Conservation (phyloP, 2,329 filamentous ascomycete species). For the Thermoascus crustaceus region DNA sequence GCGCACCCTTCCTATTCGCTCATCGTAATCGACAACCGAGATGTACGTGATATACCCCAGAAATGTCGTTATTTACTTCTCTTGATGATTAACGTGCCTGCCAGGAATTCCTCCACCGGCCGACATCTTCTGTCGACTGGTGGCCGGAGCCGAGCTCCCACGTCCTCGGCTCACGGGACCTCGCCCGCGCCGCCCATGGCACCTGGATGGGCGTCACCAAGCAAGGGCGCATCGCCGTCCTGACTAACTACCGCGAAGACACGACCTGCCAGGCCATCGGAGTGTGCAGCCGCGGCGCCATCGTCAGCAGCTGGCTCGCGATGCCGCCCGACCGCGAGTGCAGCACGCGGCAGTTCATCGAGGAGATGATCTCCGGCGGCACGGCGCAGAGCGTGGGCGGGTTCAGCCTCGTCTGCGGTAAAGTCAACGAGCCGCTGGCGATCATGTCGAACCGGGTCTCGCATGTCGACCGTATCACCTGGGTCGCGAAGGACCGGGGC, state of each 20-base stretch:
- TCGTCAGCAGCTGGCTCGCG: constrained; percentile 53
- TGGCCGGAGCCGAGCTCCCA: constrained; percentile 49
- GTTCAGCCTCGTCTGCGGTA: constrained; percentile 55
- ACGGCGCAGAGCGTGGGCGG: constrained; percentile 52
- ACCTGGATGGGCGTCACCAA: constrained; percentile 58
- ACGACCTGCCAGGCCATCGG: constrained; percentile 40
- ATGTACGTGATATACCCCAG: constrained; percentile 40
- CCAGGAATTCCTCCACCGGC: constrained; percentile 56
- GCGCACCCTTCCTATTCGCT: constrained; percentile 67
- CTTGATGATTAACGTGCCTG: constrained; percentile 6
- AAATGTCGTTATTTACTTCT: neutral
- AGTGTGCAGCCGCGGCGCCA: constrained; percentile 46
- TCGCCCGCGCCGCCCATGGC: constrained; percentile 51
- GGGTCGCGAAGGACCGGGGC: constrained; percentile 41
- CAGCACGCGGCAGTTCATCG: constrained; percentile 44
- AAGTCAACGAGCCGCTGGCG: constrained; percentile 45
- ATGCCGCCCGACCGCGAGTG: constrained; percentile 32
- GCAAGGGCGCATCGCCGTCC: constrained; percentile 52
- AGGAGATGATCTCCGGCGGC: constrained; percentile 46
- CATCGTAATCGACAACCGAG: constrained; percentile 69
- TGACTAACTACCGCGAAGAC: constrained; percentile 58
- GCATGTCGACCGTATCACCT: constrained; percentile 42
- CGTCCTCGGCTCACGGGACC: constrained; percentile 54
- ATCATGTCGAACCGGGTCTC: constrained; percentile 57
- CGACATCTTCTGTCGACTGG: constrained; percentile 52